A percentile compares a stretch with the other conserved stretches of the same genome.
Evolutionary conservation across 164 flowering plant genomes (phyloP).

Genomic region (Hamamelis virginiana): DNA sequence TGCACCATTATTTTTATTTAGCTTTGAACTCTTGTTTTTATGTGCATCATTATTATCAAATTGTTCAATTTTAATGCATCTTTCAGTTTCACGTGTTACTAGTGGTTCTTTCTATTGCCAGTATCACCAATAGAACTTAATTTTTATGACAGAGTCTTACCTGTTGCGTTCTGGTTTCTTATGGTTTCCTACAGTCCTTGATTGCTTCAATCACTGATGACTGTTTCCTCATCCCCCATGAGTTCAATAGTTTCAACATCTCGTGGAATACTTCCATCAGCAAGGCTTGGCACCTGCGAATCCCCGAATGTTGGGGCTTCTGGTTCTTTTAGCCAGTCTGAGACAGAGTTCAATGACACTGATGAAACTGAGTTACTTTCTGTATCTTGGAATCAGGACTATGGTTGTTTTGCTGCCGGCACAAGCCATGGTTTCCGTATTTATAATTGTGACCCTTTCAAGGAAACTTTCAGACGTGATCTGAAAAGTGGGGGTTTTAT

Average conservation of each 20-base stretch:
- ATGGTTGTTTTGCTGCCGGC: constrained; percentile 46
- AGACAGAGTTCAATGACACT: constrained; percentile 19
- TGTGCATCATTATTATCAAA: too few relatives aligned
- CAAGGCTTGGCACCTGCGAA: constrained; percentile 13
- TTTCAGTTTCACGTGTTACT: not conserved
- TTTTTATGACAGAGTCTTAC: too few relatives aligned
- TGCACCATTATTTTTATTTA: too few relatives aligned
- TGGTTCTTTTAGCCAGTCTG: constrained; percentile 19
- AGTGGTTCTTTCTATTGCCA: too few relatives aligned
- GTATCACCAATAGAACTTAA: too few relatives aligned
- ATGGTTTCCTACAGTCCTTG: not conserved
- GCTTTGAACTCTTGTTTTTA: too few relatives aligned
- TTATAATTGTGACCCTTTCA: constrained; percentile 42
- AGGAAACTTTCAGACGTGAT: constrained; percentile 43
- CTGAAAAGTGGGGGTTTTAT: constrained; percentile 42
- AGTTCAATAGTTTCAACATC: constrained; percentile 31
- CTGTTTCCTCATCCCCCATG: constrained; percentile 16
- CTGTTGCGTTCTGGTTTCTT: not conserved
- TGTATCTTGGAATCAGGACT: constrained; percentile 46
- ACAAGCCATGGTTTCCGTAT: constrained; percentile 41
- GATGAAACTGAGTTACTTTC: constrained; percentile 30
- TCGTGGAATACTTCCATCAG: constrained; percentile 13
- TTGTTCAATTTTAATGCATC: too few relatives aligned
- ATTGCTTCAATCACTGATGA: constrained; percentile 13
- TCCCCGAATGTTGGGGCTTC: constrained; percentile 22